Conservation (phyloP, 106 monocot species). For the Triglochin maritima region DNA sequence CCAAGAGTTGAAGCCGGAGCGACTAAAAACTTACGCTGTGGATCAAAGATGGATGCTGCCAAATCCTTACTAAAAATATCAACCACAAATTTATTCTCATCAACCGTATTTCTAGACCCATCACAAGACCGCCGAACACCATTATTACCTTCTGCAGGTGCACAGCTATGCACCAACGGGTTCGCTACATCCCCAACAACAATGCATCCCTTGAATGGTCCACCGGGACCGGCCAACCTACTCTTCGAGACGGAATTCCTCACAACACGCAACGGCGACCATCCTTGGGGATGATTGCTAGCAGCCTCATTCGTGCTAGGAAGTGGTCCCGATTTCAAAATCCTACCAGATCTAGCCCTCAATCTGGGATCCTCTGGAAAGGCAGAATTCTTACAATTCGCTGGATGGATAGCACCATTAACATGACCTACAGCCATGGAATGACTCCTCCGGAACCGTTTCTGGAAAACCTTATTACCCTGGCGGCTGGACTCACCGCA, state of each 20-base stretch:
- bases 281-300: not conserved
- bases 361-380: not conserved
- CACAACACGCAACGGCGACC: slow-evolving; percentile 1
- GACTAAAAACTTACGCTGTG: slow-evolving; percentile 13
- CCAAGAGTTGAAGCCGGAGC: slow-evolving; percentile 52
- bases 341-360: not conserved
- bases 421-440: not conserved
- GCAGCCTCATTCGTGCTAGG: not conserved
- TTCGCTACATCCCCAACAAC: slow-evolving; percentile 11
- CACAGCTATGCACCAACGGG: slow-evolving; percentile 16
- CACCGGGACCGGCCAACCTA: slow-evolving; percentile 20
- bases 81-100: not conserved
- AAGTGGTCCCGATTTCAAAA: slow-evolving; percentile 3
- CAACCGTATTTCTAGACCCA: not conserved
- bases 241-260: slow-evolving; percentile 11
- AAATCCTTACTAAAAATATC: slow-evolving; percentile 5
- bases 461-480: not conserved
- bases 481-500: not conserved
- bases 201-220: slow-evolving; percentile 31
- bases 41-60: slow-evolving; percentile 9
- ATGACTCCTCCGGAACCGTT: not conserved
- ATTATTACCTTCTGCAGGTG: slow-evolving; percentile 5
- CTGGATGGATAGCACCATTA: not conserved
- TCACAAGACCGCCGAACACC: slow-evolving; percentile 1
- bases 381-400: not conserved